Conservation (phyloP, 208 protist species). For the Porcisia deanei region DNA sequence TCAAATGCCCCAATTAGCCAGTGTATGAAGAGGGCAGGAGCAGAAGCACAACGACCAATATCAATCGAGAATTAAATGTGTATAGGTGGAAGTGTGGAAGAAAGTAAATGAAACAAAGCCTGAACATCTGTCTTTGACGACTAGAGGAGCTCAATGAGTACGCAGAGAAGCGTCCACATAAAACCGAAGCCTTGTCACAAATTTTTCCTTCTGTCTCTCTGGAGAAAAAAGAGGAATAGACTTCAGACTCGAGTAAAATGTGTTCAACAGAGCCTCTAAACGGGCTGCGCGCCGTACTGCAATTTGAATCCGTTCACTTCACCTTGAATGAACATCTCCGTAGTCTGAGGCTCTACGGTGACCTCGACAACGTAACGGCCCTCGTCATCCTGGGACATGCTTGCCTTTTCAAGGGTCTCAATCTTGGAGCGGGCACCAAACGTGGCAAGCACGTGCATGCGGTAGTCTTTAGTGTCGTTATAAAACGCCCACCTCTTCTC, state of each 20-base stretch:
- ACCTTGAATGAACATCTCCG: conserved; percentile 76
- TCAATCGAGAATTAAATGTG: not conserved
- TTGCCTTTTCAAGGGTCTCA: conserved; percentile 42
- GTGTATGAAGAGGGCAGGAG: not conserved
- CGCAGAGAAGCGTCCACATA: not conserved
- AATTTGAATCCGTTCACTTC: conserved; percentile 73
- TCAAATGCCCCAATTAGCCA: not conserved
- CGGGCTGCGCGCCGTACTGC: conserved; percentile 53
- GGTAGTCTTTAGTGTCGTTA: conserved; percentile 72
- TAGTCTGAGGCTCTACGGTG: conserved; percentile 47
- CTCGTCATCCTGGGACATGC: conserved; percentile 36
- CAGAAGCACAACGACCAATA: not conserved
- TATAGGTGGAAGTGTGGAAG: not conserved
- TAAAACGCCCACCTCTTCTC: conserved; percentile 81
- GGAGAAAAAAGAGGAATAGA: not conserved
- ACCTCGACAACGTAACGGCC: conserved; percentile 49
- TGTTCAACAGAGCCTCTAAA: conserved; percentile 20
- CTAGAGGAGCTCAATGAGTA: not conserved
- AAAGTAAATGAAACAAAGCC: not conserved
- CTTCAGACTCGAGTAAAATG: not conserved
- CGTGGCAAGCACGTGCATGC: conserved; percentile 51
- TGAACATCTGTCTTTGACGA: not conserved
- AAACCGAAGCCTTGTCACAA: not conserved
- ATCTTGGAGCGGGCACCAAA: conserved; percentile 66
- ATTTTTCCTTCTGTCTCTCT: not conserved